Percentiles rank a stretch among this genome's conserved stretches.
Evolutionary conservation across 345 rosid species (phyloP).

Genomic region (Eucalyptus melliodora): DNA sequence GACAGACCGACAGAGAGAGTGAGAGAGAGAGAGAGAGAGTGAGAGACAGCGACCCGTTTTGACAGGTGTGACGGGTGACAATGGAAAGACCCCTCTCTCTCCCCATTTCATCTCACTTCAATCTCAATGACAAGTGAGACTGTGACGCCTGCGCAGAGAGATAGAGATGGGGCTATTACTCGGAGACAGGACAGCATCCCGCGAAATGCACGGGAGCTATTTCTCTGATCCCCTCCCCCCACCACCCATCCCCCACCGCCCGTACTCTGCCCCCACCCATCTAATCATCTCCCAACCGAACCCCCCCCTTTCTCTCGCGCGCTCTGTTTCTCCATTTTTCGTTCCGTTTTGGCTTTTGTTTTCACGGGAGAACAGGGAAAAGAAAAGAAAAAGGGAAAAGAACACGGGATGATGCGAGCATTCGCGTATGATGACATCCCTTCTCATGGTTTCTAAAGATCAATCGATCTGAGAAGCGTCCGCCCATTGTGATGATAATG

Average conservation of each 20-base stretch:
- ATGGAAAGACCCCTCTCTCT: neutral
- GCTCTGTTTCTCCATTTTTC: neutral
- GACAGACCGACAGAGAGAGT: neutral
- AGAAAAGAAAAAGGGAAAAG: neutral
- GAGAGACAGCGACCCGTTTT: neutral
- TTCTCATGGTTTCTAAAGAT: neutral
- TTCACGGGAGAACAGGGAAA: neutral
- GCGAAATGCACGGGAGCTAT: conserved; percentile 42
- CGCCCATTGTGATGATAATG: neutral
- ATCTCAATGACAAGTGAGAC: neutral
- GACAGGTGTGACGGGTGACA: neutral
- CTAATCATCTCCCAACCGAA: neutral
- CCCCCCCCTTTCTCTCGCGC: neutral
- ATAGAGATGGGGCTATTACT: neutral
- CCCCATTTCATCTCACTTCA: neutral
- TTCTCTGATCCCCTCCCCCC: neutral
- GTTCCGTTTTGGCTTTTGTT: neutral
- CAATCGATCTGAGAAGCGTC: neutral
- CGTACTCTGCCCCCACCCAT: neutral
- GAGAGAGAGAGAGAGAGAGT: neutral
- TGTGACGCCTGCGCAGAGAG: neutral
- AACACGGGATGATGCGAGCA: neutral
- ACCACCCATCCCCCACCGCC: neutral
- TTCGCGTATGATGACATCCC: neutral
- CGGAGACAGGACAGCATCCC: conserved; percentile 24